Base-by-base conservation (phyloP, 1,284 basidiomycete genomes). In the Rhodotorula sp. region DNA sequence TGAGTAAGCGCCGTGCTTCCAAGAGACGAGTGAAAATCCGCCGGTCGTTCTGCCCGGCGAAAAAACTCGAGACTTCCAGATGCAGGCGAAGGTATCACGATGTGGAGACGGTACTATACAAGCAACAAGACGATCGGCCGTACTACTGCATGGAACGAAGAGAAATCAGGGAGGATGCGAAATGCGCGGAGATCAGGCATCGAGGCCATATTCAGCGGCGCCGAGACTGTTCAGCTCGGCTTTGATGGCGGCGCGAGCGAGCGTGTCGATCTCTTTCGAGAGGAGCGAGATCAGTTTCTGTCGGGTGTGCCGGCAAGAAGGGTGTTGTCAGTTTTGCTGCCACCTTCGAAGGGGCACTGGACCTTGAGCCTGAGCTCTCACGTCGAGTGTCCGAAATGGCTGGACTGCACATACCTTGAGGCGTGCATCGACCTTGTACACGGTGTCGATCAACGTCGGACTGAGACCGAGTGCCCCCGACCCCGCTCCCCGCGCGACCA, bases 231-330 rank as follows among this genome's bases (percentile, higher is more conserved):
- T 89, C 86, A 93, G 83, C 81, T 93, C 91, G 69, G 91, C 89
- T 80, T 87, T 88, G 80, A 93, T 93, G 23, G 87, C 87, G 58
- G 87, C 87, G 62, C 91, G 85, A 51, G 92, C 91, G 69, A 91
- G 87, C 54, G 85, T 84, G 80, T 93, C 92, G 21, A 93, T 85
- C 75, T 93, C 92, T 81, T 92, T 93, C 71, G 92, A 82, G 15
- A 93, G 81, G 43, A 82, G 82, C 18, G 87, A 85, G 34, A 88
- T 89, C 74, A 93, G 87, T 88, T 92, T 93, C 91, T 92, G 79
- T 39, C 16, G 39, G 29, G 57, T 64, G 62, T 64, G 62, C 46
- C 61, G 20, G 34, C 6, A 31, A 64, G 31, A 65, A 46, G 34
- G 29, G 10, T 16, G 29, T 15, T 8, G 26, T 29, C 54, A 56